Evolutionary conservation across 2,329 filamentous ascomycete genomes (phyloP).

Genomic region (Cladosporium velox): DNA sequence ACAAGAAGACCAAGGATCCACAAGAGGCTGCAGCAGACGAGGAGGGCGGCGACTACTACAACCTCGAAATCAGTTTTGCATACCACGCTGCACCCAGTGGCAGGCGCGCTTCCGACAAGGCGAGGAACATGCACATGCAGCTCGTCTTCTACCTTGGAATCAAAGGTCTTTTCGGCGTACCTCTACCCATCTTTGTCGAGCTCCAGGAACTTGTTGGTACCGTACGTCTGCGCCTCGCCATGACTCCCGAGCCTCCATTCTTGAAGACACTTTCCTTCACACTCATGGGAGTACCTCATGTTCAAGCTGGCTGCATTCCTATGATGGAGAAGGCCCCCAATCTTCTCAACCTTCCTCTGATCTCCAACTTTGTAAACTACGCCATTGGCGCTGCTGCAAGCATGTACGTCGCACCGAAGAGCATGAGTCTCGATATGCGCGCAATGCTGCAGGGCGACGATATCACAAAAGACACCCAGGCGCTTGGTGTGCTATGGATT

Average conservation of each 20-base stretch:
- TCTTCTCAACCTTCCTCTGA: conserved; percentile 84
- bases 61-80: conserved; percentile 84
- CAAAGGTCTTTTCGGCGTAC: conserved; percentile 84
- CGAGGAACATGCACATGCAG: conserved; percentile 96
- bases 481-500: conserved; percentile 88
- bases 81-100: conserved; percentile 82
- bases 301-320: conserved; percentile 84
- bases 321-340: conserved; percentile 92
- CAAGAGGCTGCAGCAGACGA: conserved; percentile 87
- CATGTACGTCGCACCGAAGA: conserved; percentile 89
- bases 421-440: conserved; percentile 82
- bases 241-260: conserved; percentile 89
- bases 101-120: conserved; percentile 66
- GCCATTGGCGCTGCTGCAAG: conserved; percentile 83
- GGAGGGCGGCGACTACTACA: conserved; percentile 89
- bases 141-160: conserved; percentile 90
- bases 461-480: conserved; percentile 84
- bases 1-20: conserved; percentile 78
- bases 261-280: conserved; percentile 90
- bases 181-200: conserved; percentile 85
- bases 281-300: conserved; percentile 88
- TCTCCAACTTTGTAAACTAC: conserved; percentile 96
- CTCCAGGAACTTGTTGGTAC: conserved; percentile 89
- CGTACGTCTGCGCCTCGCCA: conserved; percentile 75
- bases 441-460: conserved; percentile 90